Evolutionary conservation across 1,284 basidiomycete species (phyloP).

Genomic region (Pascua guehoae): DNA sequence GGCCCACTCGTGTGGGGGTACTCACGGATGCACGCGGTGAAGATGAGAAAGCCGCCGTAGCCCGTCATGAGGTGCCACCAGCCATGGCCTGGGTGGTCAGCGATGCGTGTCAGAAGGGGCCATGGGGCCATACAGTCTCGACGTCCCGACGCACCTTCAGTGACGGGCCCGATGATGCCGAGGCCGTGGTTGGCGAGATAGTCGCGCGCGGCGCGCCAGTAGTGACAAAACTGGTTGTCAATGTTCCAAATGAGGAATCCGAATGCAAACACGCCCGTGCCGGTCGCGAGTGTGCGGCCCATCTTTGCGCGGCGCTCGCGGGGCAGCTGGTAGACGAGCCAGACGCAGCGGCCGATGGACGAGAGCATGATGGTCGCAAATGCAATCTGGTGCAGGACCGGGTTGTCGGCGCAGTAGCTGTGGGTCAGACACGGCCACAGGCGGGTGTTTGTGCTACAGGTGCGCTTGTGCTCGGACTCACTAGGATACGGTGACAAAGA

Average conservation of each 20-base stretch:
- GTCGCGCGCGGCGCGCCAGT: conserved; percentile 24
- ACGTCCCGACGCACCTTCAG: conserved; percentile 36
- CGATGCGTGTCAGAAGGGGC: not conserved
- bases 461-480: conserved; percentile 24
- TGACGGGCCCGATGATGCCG: conserved; percentile 33
- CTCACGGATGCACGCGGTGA: conserved; percentile 47
- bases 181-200: conserved; percentile 21
- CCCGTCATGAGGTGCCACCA: conserved; percentile 57
- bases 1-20: conserved; percentile 1
- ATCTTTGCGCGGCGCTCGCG: conserved; percentile 24
- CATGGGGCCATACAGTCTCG: conserved; percentile 3
- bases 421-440: not conserved
- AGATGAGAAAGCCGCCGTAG: conserved; percentile 51
- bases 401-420: conserved; percentile 53
- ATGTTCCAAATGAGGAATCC: conserved; percentile 56
- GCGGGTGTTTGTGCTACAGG: no score
- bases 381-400: conserved; percentile 55
- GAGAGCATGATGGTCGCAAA: conserved; percentile 51
- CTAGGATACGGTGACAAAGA: conserved; percentile 49
- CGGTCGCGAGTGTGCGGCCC: conserved; percentile 28
- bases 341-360: conserved; percentile 33
- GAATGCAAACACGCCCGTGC: conserved; percentile 40
- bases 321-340: conserved; percentile 35
- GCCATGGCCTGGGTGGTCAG: conserved; percentile 43
- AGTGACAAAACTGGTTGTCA: conserved; percentile 54